Percentiles rank a stretch among this genome's conserved stretches.
These are phyloP conservation scores for Monosporascus sp. DNA, from an alignment of 2,329 filamentous ascomycete species.

Conservation along the genomic window DNA sequence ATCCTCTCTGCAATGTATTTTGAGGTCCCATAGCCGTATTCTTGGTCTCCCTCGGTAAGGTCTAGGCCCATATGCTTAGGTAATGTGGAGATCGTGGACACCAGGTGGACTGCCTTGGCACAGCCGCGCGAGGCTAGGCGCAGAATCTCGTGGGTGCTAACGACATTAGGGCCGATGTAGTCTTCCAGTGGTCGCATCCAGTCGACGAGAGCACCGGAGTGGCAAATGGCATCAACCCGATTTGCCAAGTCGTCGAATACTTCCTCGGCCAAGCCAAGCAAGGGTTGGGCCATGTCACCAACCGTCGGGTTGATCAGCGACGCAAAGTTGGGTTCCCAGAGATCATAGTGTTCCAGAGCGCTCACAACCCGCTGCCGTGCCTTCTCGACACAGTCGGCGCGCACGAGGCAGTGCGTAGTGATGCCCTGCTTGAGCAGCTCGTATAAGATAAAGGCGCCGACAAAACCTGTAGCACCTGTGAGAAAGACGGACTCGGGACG, in stretches of 20 bases:
- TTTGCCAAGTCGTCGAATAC: conserved; percentile 19
- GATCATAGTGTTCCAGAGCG: conserved; percentile 15
- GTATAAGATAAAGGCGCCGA: conserved; percentile 21
- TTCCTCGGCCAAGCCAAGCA: conserved; percentile 18
- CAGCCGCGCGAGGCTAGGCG: conserved; percentile 22
- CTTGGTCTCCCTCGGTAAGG: conserved; percentile 17
- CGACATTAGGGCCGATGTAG: conserved; percentile 25
- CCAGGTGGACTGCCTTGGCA: conserved; percentile 21
- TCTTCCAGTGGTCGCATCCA: conserved; percentile 26
- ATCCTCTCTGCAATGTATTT: conserved; percentile 22
- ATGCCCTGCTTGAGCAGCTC: conserved; percentile 19
- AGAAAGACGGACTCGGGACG: conserved; percentile 17
- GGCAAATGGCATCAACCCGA: conserved; percentile 20
- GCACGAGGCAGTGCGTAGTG: conserved; percentile 18
- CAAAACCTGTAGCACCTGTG: conserved; percentile 25
- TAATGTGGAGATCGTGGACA: conserved; percentile 24
- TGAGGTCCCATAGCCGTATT: conserved; percentile 24
- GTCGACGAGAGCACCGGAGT: conserved; percentile 25
- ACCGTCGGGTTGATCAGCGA: conserved; percentile 14
- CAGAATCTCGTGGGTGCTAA: conserved; percentile 25
- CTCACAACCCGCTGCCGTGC: conserved; percentile 14
- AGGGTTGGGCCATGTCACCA: conserved; percentile 20
- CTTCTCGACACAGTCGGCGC: conserved; percentile 10
- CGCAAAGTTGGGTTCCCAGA: conserved; percentile 17
- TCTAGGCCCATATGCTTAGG: conserved; percentile 21